A percentile compares a stretch with the other conserved stretches of the same genome.
phyloP scores from a whole-genome alignment of 2,329 filamentous ascomycete genomes.

The Zopfia rhizophila region DNA sequence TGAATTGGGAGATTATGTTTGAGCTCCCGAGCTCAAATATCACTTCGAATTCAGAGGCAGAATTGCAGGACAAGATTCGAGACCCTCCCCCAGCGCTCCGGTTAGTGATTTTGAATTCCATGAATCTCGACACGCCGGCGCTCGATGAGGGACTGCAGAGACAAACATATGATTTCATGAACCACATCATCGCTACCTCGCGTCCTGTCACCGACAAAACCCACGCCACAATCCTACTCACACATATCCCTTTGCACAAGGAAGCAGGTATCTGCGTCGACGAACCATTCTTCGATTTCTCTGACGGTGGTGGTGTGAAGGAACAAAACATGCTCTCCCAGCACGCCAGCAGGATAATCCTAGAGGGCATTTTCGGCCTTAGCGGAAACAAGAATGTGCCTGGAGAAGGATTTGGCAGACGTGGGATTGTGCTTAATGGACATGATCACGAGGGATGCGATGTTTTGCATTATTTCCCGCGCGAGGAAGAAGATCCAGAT shows the following conservation, averaged over 20 bases:
- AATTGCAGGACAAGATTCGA: constrained; percentile 23
- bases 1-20: constrained; percentile 89
- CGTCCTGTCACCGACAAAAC: constrained; percentile 69
- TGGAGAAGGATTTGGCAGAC: constrained; percentile 72
- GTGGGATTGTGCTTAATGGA: constrained; percentile 85
- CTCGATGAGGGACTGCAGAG: constrained; percentile 73
- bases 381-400: constrained; percentile 69
- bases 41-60: background rate
- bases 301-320: constrained; percentile 74
- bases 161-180: constrained; percentile 81
- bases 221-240: constrained; percentile 84
- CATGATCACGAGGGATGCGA: constrained; percentile 98
- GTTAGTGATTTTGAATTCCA: constrained; percentile 86
- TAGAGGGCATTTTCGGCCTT: constrained; percentile 86
- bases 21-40: constrained; percentile 37
- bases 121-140: constrained; percentile 91
- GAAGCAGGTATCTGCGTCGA: constrained; percentile 84
- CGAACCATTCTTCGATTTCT: constrained; percentile 81
- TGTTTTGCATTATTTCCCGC: constrained; percentile 74
- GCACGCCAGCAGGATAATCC: constrained; percentile 73
- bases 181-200: constrained; percentile 71
- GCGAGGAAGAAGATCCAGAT: constrained; percentile 14
- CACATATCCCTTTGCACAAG: constrained; percentile 93
- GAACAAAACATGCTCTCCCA: constrained; percentile 92
- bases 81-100: constrained; percentile 73